Conservation (phyloP, 345 rosid species). For the Gossypium bickii region DNA sequence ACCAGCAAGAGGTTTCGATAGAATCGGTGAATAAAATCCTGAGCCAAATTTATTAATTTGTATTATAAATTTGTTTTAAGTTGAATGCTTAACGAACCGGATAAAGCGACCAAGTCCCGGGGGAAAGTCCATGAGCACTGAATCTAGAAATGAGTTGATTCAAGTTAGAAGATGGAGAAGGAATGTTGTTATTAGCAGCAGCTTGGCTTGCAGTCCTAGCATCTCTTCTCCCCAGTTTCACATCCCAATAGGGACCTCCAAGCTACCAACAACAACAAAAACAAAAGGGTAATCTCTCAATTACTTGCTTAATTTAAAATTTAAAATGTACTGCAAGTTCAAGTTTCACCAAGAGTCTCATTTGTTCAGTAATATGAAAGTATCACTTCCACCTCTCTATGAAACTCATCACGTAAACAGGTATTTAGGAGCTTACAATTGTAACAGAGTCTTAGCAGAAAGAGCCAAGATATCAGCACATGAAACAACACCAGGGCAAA, state of each 20-base stretch:
- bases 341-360: not conserved
- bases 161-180: slow-evolving; percentile 58
- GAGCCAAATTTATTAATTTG: too few relatives aligned
- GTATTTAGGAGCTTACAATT: not conserved
- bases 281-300: not conserved
- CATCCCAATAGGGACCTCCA: slow-evolving; percentile 78
- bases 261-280: slow-evolving; percentile 35
- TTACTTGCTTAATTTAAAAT: not conserved
- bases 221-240: slow-evolving; percentile 88
- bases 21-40: too few relatives aligned
- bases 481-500: slow-evolving; percentile 75
- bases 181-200: slow-evolving; percentile 71
- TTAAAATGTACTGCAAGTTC: too few relatives aligned
- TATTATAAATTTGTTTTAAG: too few relatives aligned
- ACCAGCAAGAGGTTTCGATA: too few relatives aligned
- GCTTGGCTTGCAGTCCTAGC: slow-evolving; percentile 68
- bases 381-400: too few relatives aligned
- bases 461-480: slow-evolving; percentile 79
- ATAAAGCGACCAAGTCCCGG: slow-evolving; percentile 73
- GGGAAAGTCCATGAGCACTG: slow-evolving; percentile 63
- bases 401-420: too few relatives aligned
- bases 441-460: slow-evolving; percentile 64
- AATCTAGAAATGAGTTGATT: slow-evolving; percentile 52
- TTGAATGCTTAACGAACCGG: slow-evolving; percentile 36
- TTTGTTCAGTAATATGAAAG: too few relatives aligned